Evolutionary conservation across 2,329 filamentous ascomycete genomes (phyloP), one percentile per base, ranked within the genome.

Genomic region (Ophiostoma triangulosporum): DNA sequence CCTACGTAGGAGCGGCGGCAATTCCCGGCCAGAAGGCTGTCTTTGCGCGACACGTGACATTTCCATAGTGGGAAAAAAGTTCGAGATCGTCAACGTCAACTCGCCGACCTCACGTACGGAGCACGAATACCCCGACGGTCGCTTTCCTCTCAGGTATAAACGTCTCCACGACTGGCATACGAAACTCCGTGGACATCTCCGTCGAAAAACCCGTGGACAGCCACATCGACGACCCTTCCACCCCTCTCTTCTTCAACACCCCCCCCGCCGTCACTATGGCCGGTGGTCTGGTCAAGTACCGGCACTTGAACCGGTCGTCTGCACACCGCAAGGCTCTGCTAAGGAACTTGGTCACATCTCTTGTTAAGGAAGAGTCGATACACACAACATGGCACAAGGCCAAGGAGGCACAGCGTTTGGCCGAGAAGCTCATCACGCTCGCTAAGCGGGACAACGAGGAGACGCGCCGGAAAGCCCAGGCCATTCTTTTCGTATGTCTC

Each of bases 301-400:
- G 93, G 62, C 87, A 94, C 69, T 75, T 98, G 57, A 83, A 83
- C 70, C 89, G 93, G 62, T 77, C 81, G 61, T 95, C 89, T 51
- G 75, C 91, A 53, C 93, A 96, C 68, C 81, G 93, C 66, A 81
- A 91, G 73, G 91, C 93, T 52, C 81, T 98, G 62, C 83, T 98
- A 61, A 88, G 93, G 64, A 96, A 97, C 71, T 77, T 98, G 57
- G 90, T 97, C 67, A 95, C 91, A 61, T 93, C 91, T 53, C 85
- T 98, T 60, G 86, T 98, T 71, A 78, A 87, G 69, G 82, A 95
- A 69, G 93, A 98, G 73, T 83, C 88, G 58, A 95, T 98, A 72
- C 83, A 84, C 59, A 98, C 93, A 50, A 95, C 93, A 71, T 96
- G 86, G 77, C 83, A 85, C 67, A 97, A 97, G 72, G 93, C 93